Conservation (phyloP, 108 stramenopile genomes). For the Parmales sp. region DNA sequence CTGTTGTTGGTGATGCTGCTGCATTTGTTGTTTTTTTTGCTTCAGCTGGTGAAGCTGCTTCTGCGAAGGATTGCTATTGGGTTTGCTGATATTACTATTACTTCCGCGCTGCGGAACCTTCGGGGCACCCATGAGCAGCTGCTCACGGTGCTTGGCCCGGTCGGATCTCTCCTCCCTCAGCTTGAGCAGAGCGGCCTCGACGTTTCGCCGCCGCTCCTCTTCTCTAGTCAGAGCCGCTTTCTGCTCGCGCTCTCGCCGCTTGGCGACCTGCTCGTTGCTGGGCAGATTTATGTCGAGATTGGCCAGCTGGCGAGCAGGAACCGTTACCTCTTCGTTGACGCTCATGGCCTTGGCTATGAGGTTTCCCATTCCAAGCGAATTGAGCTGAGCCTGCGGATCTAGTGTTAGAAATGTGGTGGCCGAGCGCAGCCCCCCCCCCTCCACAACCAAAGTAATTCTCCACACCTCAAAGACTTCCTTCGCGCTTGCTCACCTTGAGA, state of each 20-base stretch:
- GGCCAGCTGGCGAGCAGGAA: too few relatives aligned
- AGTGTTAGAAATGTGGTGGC: neutral
- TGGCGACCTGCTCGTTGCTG: neutral
- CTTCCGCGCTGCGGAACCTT: too few relatives aligned
- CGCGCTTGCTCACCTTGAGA: neutral
- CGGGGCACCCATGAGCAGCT: neutral
- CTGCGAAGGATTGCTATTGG: too few relatives aligned
- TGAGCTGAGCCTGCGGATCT: neutral
- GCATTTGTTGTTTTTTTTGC: too few relatives aligned
- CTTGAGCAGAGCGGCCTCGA: slow-evolving; percentile 30
- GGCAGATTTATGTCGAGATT: too few relatives aligned
- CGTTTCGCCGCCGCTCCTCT: slow-evolving; percentile 20
- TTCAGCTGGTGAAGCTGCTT: too few relatives aligned
- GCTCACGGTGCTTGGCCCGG: neutral
- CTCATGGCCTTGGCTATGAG: neutral
- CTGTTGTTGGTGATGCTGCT: neutral
- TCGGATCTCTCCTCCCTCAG: slow-evolving; percentile 21
- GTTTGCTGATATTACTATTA: too few relatives aligned
- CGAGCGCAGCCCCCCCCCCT: neutral
- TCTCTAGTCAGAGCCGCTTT: slow-evolving; percentile 21
- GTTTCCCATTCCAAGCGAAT: neutral
- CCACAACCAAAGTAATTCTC: too few relatives aligned
- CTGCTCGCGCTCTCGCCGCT: slow-evolving; percentile 22
- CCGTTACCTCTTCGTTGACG: neutral
- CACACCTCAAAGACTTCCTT: neutral